phyloP scores from a whole-genome alignment of 31 red algal genomes.

The Endocladia muricata region DNA sequence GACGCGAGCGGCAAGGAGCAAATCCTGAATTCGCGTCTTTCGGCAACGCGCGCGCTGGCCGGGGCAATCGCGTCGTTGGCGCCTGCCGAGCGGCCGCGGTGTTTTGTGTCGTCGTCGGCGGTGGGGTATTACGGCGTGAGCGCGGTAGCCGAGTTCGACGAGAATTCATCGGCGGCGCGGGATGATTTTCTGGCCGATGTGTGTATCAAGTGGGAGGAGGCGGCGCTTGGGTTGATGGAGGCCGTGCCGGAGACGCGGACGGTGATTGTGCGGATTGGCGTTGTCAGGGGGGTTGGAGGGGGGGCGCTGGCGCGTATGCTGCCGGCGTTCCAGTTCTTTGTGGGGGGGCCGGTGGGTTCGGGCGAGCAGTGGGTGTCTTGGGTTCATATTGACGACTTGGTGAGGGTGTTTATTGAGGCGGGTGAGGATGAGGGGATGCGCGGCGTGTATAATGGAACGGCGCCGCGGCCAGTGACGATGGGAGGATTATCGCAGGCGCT shows the following conservation, averaged over 20 bases:
- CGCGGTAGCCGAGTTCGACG: conserved; percentile 59
- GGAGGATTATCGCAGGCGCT: conserved; percentile 52
- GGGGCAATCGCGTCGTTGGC: conserved; percentile 15
- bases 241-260: conserved; percentile 27
- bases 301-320: conserved; percentile 82
- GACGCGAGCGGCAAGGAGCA: conserved; percentile 7
- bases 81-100: conserved; percentile 24
- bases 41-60: conserved; percentile 40
- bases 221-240: conserved; percentile 22
- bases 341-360: conserved; percentile 80
- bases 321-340: conserved; percentile 77
- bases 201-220: conserved; percentile 79
- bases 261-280: conserved; percentile 76
- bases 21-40: conserved; percentile 50
- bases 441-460: conserved; percentile 89
- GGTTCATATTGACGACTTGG: conserved; percentile 86
- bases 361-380: conserved; percentile 93
- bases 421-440: conserved; percentile 21
- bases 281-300: conserved; percentile 78
- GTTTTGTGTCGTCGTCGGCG: conserved; percentile 66
- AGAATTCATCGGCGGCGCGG: conserved; percentile 26
- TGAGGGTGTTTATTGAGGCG: conserved; percentile 40
- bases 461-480: conserved; percentile 76
- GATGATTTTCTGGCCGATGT: conserved; percentile 83
- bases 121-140: conserved; percentile 92